These are phyloP conservation scores for Ustilago nuda DNA, from an alignment of 1,284 basidiomycete species.

Conservation along the genomic window DNA sequence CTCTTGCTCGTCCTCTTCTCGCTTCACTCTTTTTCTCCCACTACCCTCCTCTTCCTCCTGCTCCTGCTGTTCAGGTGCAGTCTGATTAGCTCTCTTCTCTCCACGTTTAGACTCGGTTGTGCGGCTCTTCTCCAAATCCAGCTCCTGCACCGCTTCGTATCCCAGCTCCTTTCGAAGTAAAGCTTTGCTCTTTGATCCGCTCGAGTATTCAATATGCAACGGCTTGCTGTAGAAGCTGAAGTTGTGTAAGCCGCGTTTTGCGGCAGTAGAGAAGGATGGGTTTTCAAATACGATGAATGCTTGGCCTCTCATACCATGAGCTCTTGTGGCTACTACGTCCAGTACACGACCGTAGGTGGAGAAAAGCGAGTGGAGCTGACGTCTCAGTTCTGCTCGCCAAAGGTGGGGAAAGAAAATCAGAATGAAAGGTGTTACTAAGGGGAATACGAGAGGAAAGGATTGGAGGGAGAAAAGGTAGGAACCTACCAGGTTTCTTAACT, in stretches of 20 bases:
- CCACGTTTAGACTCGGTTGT: slow-evolving; percentile 12
- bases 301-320: slow-evolving; percentile 87
- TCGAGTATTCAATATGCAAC: slow-evolving; percentile 84
- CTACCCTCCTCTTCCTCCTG: slow-evolving; percentile 74
- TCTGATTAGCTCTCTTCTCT: slow-evolving; percentile 37
- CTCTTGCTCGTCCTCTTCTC: slow-evolving; percentile 32
- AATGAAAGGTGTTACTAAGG: neutral
- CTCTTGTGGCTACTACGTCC: slow-evolving; percentile 93
- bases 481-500: slow-evolving; percentile 82
- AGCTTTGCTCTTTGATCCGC: slow-evolving; percentile 81
- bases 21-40: slow-evolving; percentile 67
- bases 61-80: slow-evolving; percentile 73
- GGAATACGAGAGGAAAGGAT: neutral
- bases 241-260: slow-evolving; percentile 88
- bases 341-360: slow-evolving; percentile 91
- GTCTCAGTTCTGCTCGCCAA: slow-evolving; percentile 76
- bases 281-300: slow-evolving; percentile 96
- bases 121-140: slow-evolving; percentile 25
- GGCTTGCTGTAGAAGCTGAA: slow-evolving; percentile 93
- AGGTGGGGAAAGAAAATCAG: neutral
- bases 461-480: neutral
- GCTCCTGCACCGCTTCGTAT: slow-evolving; percentile 54
- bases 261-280: slow-evolving; percentile 86
- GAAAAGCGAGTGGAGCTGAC: slow-evolving; percentile 89
- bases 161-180: slow-evolving; percentile 71